phyloP scores from a whole-genome alignment of 148 eudicot species.

The Amaranthus cruentus region DNA sequence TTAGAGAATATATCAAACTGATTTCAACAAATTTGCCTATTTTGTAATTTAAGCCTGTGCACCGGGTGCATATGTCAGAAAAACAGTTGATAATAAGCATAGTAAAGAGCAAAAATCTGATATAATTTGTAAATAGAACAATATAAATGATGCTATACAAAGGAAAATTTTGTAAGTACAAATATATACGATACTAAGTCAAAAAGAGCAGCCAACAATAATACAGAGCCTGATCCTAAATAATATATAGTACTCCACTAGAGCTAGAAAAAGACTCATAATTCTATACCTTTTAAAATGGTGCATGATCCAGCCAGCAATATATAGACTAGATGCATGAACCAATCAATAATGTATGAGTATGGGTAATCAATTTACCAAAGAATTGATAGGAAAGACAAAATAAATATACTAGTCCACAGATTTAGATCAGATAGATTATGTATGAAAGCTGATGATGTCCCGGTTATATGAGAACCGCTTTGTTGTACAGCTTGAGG shows the following conservation, averaged over 20 bases:
- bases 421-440: conserved; percentile 6
- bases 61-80: no score
- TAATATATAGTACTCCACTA: neutral
- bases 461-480: conserved; percentile 16
- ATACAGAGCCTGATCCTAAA: conserved; percentile 10
- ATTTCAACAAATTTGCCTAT: no score
- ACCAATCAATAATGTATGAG: conserved; percentile 22
- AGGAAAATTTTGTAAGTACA: conserved; percentile 16
- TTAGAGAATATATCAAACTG: no score
- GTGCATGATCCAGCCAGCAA: neutral
- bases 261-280: conserved; percentile 13
- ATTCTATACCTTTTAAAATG: conserved; percentile 18
- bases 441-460: conserved; percentile 20
- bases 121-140: conserved; percentile 9
- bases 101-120: neutral
- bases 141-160: conserved; percentile 22
- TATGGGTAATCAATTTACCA: conserved; percentile 15
- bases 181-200: conserved; percentile 1
- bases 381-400: conserved; percentile 13
- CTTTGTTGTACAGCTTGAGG: conserved; percentile 51
- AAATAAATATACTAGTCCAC: conserved; percentile 20
- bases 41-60: no score
- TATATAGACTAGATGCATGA: neutral
- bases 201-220: conserved; percentile 12
- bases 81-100: no score